phyloP scores from a whole-genome alignment of 768 basidiomycete species.

The Nevesoporus exiguus region DNA sequence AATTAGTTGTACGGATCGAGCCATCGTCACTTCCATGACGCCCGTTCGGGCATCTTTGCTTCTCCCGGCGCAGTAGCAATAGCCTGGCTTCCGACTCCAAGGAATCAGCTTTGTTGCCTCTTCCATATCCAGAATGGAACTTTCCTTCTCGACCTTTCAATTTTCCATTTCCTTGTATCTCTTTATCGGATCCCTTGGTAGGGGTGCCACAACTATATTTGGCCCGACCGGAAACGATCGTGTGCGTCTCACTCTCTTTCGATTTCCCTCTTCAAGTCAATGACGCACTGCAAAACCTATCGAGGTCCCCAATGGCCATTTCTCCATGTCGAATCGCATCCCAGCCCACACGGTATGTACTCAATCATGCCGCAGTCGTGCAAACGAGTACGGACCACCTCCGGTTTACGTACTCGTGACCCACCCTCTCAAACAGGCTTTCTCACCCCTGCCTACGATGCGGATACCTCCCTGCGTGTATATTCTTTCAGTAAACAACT shows the following conservation, averaged over 20 bases:
- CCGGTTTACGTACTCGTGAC: conserved; percentile 12
- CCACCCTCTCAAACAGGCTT: background rate
- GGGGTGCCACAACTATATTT: conserved; percentile 1
- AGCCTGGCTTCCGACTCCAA: conserved; percentile 5
- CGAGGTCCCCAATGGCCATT: background rate
- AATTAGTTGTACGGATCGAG: conserved; percentile 7
- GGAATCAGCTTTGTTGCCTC: background rate
- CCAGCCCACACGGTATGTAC: background rate
- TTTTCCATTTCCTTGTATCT: conserved; percentile 15
- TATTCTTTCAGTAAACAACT: background rate
- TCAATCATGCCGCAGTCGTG: too few species aligned
- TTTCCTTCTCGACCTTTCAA: conserved; percentile 11
- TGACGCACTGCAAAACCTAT: background rate
- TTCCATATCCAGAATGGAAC: conserved; percentile 14
- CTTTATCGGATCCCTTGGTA: conserved; percentile 2
- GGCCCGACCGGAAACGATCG: background rate
- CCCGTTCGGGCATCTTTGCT: conserved; percentile 6
- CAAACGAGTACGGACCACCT: background rate
- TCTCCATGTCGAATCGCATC: background rate
- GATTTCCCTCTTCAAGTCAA: background rate
- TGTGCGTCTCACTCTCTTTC: background rate
- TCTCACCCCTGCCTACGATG: conserved; percentile 10
- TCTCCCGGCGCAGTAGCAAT: background rate
- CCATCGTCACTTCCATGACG: background rate
- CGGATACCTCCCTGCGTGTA: background rate